phyloP scores from a whole-genome alignment of 2,329 filamentous ascomycete genomes.

The Aspergillus fumigatus region DNA sequence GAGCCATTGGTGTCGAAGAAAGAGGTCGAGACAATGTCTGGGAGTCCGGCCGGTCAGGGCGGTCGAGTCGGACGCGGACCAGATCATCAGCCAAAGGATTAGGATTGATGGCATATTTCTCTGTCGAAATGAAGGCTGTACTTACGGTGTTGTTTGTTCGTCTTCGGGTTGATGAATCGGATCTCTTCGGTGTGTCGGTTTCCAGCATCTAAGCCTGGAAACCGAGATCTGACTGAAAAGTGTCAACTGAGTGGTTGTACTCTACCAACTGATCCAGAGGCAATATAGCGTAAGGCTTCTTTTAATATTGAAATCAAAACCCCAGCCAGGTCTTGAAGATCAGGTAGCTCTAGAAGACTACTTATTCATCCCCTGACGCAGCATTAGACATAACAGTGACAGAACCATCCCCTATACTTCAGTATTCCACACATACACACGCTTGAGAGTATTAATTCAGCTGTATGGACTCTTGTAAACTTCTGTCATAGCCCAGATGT shows the following conservation, averaged over 20 bases:
- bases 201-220: background rate
- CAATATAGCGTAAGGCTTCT: background rate
- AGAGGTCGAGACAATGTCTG: conserved; percentile 7
- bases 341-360: too few species aligned
- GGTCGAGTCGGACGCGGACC: background rate
- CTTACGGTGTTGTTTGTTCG: background rate
- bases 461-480: background rate
- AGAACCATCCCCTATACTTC: too few species aligned
- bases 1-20: conserved; percentile 6
- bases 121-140: background rate
- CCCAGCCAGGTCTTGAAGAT: too few species aligned
- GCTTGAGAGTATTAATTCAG: too few species aligned
- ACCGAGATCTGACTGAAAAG: background rate
- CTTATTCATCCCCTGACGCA: too few species aligned
- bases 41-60: background rate
- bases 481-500: conserved; percentile 4
- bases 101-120: background rate
- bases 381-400: too few species aligned
- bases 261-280: background rate
- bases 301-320: too few species aligned
- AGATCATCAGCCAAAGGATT: background rate
- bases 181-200: too few species aligned
- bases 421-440: too few species aligned
- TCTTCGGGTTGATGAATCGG: background rate
- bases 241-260: background rate